Percentiles rank a stretch among this genome's conserved stretches.
These are phyloP conservation scores for Phalaenopsis equestris DNA, from an alignment of 106 monocot species.

Conservation along the genomic window DNA sequence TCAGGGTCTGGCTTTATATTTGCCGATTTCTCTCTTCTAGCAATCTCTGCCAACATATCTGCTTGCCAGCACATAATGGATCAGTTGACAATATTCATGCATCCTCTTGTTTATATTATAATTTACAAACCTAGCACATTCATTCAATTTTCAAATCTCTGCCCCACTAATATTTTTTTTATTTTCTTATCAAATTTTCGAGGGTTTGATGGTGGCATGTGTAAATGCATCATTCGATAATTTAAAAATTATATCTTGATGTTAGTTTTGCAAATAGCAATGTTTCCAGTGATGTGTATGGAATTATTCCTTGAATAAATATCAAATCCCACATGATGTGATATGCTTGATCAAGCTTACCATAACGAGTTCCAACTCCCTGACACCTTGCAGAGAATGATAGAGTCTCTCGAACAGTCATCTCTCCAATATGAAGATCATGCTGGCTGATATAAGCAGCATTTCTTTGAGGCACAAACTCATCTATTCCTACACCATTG, in stretches of 20 bases:
- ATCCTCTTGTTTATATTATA: not conserved
- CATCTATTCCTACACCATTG: not conserved
- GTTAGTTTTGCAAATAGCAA: too few species aligned
- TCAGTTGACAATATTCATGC: not conserved
- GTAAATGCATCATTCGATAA: too few species aligned
- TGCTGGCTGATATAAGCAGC: conserved; percentile 4
- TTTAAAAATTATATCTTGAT: too few species aligned
- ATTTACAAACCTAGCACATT: not conserved
- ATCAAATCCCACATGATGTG: not conserved
- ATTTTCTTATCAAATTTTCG: too few species aligned
- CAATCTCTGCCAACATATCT: conserved; percentile 7
- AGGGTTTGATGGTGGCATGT: too few species aligned
- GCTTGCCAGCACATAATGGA: not conserved
- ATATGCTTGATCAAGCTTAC: conserved; percentile 2
- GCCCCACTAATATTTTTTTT: too few species aligned
- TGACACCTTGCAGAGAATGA: conserved; percentile 11
- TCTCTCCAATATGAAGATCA: conserved; percentile 6
- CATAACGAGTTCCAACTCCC: conserved; percentile 7
- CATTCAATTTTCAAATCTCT: too few species aligned
- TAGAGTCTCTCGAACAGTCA: conserved; percentile 1
- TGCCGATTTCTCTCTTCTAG: not conserved
- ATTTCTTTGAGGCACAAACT: conserved; percentile 9
- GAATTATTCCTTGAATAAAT: not conserved
- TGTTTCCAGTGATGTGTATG: too few species aligned
- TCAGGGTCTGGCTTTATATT: conserved; percentile 7